Evolutionary conservation across 257 asterid species (phyloP), one percentile per base, ranked within the genome.

Genomic region (Solanum commersonii): DNA sequence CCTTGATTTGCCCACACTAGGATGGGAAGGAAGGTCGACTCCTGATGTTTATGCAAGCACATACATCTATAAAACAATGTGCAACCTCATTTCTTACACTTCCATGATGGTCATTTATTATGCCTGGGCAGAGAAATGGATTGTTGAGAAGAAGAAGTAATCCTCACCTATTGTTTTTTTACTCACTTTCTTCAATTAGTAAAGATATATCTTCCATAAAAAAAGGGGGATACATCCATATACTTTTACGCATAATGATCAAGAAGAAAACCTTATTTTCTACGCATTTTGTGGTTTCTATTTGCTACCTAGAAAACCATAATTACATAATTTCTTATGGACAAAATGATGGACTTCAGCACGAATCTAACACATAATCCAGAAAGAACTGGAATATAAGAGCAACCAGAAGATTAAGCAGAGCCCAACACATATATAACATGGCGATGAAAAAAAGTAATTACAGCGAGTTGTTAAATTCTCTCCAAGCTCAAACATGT

Each of bases 391-490:
- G 85, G 85, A 44, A 29, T 82, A 49, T 49, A 49, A 81, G 56
- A 74, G 63, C 52, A 87, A 74, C 68, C 76, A 15, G 38, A 44
- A 85, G 38, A 79, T 27, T 35, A 79, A 79, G 73, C 86, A 86
- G 67, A 65, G 88, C 74, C 86, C 52, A 63, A 60, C 35, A 42
- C 87, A 88, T 63, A 83, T 81, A 68, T 88, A 87, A 86, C 86
- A 77, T 83, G 81, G 85, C 81, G 83, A 89, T 87, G 86, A 60
- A 59, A 89, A 78, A 87, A 88, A 56, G 88, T 91, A 88, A 91
- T 92, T 92, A 92, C 94, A 92, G 90, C 93, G 94, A 88, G 92
- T 88, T 84, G 94, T 92, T 91, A 92, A 91, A 92, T 92, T 92
- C 89, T 92, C 94, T 86, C 94, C 94, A 91, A 92, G 93, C 91